Evolutionary conservation across 1,284 basidiomycete genomes (phyloP), one percentile per base, ranked within the genome.

Genomic region (Vanrija sp.): DNA sequence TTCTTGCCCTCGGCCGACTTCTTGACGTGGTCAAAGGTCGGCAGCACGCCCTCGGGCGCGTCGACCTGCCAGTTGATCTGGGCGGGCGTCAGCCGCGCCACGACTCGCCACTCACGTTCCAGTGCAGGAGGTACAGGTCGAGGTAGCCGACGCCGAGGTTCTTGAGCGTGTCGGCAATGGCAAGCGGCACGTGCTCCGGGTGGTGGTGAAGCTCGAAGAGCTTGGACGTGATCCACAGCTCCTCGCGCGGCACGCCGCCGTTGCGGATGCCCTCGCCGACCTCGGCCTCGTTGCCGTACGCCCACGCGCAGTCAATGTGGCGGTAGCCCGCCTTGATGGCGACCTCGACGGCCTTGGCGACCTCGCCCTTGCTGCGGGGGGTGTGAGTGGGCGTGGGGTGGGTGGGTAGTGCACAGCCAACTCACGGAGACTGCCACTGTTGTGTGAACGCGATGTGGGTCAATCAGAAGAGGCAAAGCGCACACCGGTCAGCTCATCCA

Each of bases 71-170:
- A 64, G 67, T 67, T 68, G 66, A 72, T 73, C 71, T 73, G 51
- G 3, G 29, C 14, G n/a, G n/a, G 21, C 15, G 43, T 45, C 6
- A 45, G 21, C 43, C 28, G 28, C 28, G 6, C 28, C 28, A 28
- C 28, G 28, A 6, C 21, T n/a, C 40, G n/a, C 5, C 5, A 67
- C 71, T 75, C 65, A 61, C 81, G 80, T 69, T 70, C 86, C 85
- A 90, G 78, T 91, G 88, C 84, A 91, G 85, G 55, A 93, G 80
- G 72, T 85, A 88, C 52, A 93, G 80, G 73, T 93, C 88, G 56
- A 92, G 81, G 75, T 92, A 91, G 38, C 82, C 80, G 5, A 86
- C 82, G 52, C 83, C 82, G 45, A 93, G 84, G 66, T 83, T 82
- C 64, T 81, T 77, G 50, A 93, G 80, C 29, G 88, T 89, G 52